These are phyloP conservation scores for Penicillium sp. DNA, from an alignment of 2,329 filamentous ascomycete species.

Conservation along the genomic window DNA sequence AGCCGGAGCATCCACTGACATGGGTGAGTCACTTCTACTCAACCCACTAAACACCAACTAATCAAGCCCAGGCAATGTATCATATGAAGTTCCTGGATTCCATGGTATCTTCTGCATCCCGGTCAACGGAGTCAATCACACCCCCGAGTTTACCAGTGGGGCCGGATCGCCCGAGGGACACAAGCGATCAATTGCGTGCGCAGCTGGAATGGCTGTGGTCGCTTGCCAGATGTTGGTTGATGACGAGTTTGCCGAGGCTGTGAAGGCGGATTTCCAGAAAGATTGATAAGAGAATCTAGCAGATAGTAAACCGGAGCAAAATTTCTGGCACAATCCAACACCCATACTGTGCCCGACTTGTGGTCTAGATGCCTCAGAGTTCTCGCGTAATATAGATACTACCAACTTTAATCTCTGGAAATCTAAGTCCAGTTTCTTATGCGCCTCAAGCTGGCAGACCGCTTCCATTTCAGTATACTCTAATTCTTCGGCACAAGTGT, in stretches of 20 bases:
- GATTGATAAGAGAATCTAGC: constrained; percentile 5
- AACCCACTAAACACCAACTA: not conserved
- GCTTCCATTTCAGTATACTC: not conserved
- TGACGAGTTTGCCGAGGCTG: constrained; percentile 26
- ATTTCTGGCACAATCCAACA: not conserved
- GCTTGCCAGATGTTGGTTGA: constrained; percentile 30
- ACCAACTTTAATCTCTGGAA: not conserved
- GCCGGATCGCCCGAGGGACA: constrained; percentile 52
- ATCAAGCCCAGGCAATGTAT: constrained; percentile 40
- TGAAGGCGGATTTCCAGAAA: constrained; percentile 25
- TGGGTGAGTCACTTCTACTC: constrained; percentile 21
- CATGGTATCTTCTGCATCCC: constrained; percentile 45
- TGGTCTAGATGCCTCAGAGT: not conserved
- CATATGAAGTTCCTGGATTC: constrained; percentile 44
- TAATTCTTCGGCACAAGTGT: not conserved
- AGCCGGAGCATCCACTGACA: constrained; percentile 29
- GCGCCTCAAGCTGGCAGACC: not conserved
- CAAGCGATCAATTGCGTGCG: constrained; percentile 37
- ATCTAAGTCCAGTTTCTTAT: too few relatives aligned
- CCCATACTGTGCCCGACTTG: not conserved
- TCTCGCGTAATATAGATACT: constrained; percentile 3
- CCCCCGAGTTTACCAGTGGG: constrained; percentile 51
- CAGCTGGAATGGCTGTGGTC: constrained; percentile 32
- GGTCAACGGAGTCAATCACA: constrained; percentile 51
- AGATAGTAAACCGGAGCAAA: not conserved